Conservation (phyloP, 192 early-diverging fungal genomes). For the Coemansia reversa region DNA sequence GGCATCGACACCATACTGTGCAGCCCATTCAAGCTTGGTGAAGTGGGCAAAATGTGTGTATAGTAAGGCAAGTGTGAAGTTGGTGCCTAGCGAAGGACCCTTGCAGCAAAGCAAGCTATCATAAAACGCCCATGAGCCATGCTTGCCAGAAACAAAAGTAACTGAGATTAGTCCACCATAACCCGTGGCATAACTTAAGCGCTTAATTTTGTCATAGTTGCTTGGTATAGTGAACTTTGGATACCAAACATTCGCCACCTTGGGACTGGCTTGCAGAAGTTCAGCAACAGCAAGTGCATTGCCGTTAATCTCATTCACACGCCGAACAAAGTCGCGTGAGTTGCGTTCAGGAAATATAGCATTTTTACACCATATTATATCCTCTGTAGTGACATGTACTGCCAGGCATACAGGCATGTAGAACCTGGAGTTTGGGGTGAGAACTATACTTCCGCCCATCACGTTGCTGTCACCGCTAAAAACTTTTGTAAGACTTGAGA, state of each 20-base stretch:
- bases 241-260: slow-evolving; percentile 76
- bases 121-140: slow-evolving; percentile 68
- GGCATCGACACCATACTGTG: slow-evolving; percentile 69
- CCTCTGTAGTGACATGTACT: slow-evolving; percentile 68
- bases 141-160: slow-evolving; percentile 58
- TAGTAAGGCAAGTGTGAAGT: slow-evolving; percentile 91
- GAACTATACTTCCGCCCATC: slow-evolving; percentile 89
- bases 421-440: slow-evolving; percentile 68
- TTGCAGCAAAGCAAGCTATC: slow-evolving; percentile 81
- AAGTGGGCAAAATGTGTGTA: slow-evolving; percentile 97
- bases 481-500: slow-evolving; percentile 91
- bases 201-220: slow-evolving; percentile 68
- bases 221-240: slow-evolving; percentile 75
- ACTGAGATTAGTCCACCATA: slow-evolving; percentile 91
- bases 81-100: slow-evolving; percentile 94
- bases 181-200: slow-evolving; percentile 57
- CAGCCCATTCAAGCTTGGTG: slow-evolving; percentile 91
- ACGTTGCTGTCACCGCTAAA: slow-evolving; percentile 96
- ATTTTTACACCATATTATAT: slow-evolving; percentile 87
- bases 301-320: slow-evolving; percentile 72
- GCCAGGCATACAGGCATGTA: slow-evolving; percentile 60
- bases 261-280: slow-evolving; percentile 61
- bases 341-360: slow-evolving; percentile 95
- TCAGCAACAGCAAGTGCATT: slow-evolving; percentile 80
- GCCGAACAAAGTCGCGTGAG: slow-evolving; percentile 78